These are phyloP conservation scores for Fusarium pseudoanthophilum DNA, from an alignment of 2,329 filamentous ascomycete species.

Conservation along the genomic window DNA sequence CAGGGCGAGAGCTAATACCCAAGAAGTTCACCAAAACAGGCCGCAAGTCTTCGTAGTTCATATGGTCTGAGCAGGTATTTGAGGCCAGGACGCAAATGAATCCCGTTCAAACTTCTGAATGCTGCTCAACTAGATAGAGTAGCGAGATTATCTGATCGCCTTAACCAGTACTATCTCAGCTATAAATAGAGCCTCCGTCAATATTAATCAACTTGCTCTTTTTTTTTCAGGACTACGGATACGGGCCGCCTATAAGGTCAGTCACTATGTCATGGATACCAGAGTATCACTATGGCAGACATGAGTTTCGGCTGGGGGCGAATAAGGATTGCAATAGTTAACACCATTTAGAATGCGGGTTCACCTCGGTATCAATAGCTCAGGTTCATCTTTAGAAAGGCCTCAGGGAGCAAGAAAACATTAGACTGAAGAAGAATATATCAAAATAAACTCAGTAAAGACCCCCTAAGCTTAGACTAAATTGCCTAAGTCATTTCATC, in stretches of 20 bases:
- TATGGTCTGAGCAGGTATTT: background rate
- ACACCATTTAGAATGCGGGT: background rate
- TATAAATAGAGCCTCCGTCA: slow-evolving; percentile 1
- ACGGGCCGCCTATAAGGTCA: background rate
- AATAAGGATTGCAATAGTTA: background rate
- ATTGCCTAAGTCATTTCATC: too few species aligned
- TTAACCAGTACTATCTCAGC: background rate
- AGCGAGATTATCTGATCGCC: background rate
- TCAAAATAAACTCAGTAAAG: too few species aligned
- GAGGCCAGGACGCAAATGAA: background rate
- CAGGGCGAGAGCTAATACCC: slow-evolving; percentile 9
- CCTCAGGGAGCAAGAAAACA: too few species aligned
- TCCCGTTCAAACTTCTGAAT: background rate
- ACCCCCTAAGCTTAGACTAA: too few species aligned
- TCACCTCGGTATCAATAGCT: background rate
- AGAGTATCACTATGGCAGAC: background rate
- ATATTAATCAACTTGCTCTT: background rate
- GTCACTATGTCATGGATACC: background rate
- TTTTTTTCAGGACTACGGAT: background rate
- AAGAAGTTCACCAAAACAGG: background rate
- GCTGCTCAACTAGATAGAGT: background rate
- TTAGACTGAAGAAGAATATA: too few species aligned
- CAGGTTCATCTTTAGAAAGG: background rate
- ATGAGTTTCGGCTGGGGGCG: background rate
- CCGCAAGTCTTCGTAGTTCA: background rate